Conservation (phyloP, 768 basidiomycete species). For the Rhizopogon vulgaris region DNA sequence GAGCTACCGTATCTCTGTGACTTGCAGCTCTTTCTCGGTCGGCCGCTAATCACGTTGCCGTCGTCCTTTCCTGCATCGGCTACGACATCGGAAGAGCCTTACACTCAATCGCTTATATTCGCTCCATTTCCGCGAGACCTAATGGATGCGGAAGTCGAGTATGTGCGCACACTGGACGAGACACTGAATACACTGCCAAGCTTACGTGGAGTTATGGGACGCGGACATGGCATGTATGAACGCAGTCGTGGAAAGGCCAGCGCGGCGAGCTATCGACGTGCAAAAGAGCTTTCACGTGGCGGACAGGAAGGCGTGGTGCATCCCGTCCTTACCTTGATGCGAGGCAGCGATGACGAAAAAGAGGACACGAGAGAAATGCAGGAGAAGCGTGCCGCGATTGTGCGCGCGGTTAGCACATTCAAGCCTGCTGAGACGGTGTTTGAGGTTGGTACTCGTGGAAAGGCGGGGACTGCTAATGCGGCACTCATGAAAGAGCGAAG, state of each 20-base stretch:
- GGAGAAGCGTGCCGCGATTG: conserved; percentile 54
- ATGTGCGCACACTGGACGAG: conserved; percentile 59
- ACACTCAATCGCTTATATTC: conserved; percentile 68
- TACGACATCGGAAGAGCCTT: conserved; percentile 50
- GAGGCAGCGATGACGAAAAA: conserved; percentile 30
- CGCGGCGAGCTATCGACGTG: conserved; percentile 76
- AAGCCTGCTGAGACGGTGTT: conserved; percentile 86
- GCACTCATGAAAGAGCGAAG: conserved; percentile 85
- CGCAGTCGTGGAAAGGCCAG: conserved; percentile 89
- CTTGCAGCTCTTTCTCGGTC: conserved; percentile 85
- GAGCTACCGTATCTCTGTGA: conserved; percentile 92
- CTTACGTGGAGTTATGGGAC: conserved; percentile 76
- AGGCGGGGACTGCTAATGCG: conserved; percentile 47
- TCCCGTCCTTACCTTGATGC: conserved; percentile 51
- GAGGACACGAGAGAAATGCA: conserved; percentile 31
- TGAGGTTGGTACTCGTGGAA: conserved; percentile 76
- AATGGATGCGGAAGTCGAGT: conserved; percentile 82
- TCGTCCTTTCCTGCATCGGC: conserved; percentile 21
- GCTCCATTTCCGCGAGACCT: conserved; percentile 76
- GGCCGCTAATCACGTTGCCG: conserved; percentile 54
- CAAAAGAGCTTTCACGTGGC: conserved; percentile 77
- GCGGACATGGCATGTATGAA: conserved; percentile 92
- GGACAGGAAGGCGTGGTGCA: conserved; percentile 56
- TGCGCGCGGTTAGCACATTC: conserved; percentile 77
- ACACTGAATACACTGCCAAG: conserved; percentile 57